Conservation (phyloP, 2,329 filamentous ascomycete genomes). For the Penicillium vulpinum region DNA sequence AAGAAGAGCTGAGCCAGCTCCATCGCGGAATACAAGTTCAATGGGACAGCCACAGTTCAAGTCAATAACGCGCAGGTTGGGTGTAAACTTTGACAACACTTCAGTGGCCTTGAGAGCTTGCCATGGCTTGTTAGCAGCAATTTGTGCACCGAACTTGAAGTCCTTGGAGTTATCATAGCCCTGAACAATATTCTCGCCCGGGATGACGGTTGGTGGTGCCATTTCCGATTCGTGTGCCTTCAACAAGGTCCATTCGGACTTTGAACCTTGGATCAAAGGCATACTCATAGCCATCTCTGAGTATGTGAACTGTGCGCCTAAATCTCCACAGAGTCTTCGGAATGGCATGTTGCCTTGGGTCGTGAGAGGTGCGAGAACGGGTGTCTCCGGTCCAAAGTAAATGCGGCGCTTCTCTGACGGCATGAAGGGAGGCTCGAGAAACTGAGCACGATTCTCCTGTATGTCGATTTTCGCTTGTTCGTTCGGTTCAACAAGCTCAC, state of each 20-base stretch:
- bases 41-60: constrained; percentile 98
- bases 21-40: constrained; percentile 84
- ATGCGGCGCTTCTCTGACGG: constrained; percentile 91
- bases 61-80: constrained; percentile 85
- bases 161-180: constrained; percentile 82
- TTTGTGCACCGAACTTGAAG: constrained; percentile 86
- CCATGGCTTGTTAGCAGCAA: constrained; percentile 90
- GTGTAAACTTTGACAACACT: constrained; percentile 71
- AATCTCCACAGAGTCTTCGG: constrained; percentile 80
- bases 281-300: constrained; percentile 97
- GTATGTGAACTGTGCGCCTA: constrained; percentile 91
- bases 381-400: constrained; percentile 93
- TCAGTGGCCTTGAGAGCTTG: constrained; percentile 86
- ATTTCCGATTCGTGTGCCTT: constrained; percentile 87
- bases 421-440: constrained; percentile 80
- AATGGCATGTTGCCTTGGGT: constrained; percentile 97
- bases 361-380: constrained; percentile 88
- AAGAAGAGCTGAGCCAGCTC: constrained; percentile 88
- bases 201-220: constrained; percentile 66
- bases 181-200: constrained; percentile 58
- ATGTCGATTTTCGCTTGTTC: constrained; percentile 8
- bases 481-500: constrained; percentile 1
- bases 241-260: constrained; percentile 91
- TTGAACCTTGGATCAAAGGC: constrained; percentile 84
- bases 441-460: constrained; percentile 74